A percentile compares a stretch with the other conserved stretches of the same genome.
Conservation (phyloP, 331 rosid genomes). For the Saraca asoca region DNA sequence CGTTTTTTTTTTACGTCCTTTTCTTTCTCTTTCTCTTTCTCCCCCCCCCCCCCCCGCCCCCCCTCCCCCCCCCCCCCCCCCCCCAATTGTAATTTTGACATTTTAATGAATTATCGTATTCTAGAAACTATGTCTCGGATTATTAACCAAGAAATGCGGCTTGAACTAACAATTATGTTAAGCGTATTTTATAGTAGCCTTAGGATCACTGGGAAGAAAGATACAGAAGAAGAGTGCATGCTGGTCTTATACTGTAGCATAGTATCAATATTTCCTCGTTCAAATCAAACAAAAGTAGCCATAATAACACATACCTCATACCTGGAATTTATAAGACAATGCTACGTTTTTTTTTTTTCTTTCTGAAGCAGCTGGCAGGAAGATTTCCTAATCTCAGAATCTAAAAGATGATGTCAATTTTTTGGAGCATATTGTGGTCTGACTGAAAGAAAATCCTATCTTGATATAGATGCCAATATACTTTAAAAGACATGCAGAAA, state of each 20-base stretch:
- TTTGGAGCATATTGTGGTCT: too few relatives aligned
- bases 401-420: too few relatives aligned
- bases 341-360: too few relatives aligned
- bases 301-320: too few relatives aligned
- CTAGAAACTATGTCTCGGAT: slow-evolving; percentile 6
- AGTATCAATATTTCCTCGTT: not conserved
- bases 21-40: too few relatives aligned
- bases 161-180: not conserved
- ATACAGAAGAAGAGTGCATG: not conserved
- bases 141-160: slow-evolving; percentile 8
- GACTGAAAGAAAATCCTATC: not conserved
- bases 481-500: not conserved
- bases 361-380: too few relatives aligned
- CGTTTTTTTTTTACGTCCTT: too few relatives aligned
- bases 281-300: not conserved
- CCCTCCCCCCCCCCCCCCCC: too few relatives aligned
- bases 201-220: too few relatives aligned
- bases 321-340: not conserved
- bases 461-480: not conserved
- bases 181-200: not conserved
- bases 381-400: too few relatives aligned
- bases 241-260: not conserved
- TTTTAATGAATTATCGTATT: slow-evolving; percentile 32
- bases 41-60: too few relatives aligned
- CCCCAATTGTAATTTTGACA: slow-evolving; percentile 6